Evolutionary conservation across 805 yeast genomes (phyloP).

Genomic region (Candida loeiensis): DNA sequence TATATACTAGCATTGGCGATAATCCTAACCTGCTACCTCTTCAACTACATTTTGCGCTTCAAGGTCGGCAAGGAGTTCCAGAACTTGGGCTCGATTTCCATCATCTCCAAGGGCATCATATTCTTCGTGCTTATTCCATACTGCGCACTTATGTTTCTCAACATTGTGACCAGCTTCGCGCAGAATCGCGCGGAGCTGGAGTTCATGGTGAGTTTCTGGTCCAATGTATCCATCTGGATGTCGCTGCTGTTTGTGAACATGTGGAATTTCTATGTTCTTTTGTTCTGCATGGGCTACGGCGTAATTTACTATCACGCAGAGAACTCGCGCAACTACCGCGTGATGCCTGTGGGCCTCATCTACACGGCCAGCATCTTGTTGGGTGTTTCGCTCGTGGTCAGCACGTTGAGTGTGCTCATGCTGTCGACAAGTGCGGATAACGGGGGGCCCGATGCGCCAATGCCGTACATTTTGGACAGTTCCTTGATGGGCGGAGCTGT

Average conservation of each 20-base stretch:
- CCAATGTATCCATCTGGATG: conserved; percentile 5
- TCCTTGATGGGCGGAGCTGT: background rate
- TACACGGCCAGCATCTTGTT: background rate
- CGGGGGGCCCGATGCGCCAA: background rate
- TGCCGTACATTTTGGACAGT: background rate
- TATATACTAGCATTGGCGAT: conserved; percentile 16
- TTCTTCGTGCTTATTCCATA: conserved; percentile 25
- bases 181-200: conserved; percentile 14
- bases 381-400: background rate
- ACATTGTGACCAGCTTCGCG: conserved; percentile 3
- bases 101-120: conserved; percentile 26
- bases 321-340: conserved; percentile 21
- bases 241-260: conserved; percentile 6
- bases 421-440: background rate
- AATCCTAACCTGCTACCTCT: conserved; percentile 18
- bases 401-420: background rate
- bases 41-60: conserved; percentile 23
- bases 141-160: conserved; percentile 4
- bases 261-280: conserved; percentile 16
- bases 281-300: conserved; percentile 36
- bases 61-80: conserved; percentile 25
- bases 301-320: conserved; percentile 26
- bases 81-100: conserved; percentile 25
- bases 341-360: conserved; percentile 16
- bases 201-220: background rate